These are phyloP conservation scores for Phytophthora palmivora DNA, from an alignment of 352 stramenopile species.

Conservation along the genomic window DNA sequence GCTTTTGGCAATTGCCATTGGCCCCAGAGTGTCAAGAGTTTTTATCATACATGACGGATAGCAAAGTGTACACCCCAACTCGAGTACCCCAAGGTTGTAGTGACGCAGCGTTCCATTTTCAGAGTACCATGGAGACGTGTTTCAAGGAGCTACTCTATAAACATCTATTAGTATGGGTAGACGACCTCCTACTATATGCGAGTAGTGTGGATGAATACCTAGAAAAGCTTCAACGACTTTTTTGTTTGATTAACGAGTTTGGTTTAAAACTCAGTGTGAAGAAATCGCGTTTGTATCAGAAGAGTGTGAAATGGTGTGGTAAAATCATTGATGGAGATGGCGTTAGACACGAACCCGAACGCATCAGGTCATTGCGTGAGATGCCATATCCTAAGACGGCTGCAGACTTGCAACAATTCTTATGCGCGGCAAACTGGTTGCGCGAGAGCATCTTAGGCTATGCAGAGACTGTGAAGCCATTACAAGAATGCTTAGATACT, in stretches of 20 bases:
- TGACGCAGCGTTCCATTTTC: background rate
- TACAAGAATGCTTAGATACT: background rate
- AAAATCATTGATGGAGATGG: no score
- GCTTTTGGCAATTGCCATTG: background rate
- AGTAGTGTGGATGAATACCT: no score
- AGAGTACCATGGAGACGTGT: background rate
- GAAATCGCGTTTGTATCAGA: no score
- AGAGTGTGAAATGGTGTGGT: no score
- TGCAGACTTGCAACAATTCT: no score
- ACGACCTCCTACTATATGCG: no score
- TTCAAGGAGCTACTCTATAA: background rate
- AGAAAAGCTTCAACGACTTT: no score
- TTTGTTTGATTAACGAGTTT: no score
- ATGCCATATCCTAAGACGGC: background rate
- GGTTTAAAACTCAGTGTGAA: no score
- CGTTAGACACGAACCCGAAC: no score
- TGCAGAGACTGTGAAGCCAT: background rate
- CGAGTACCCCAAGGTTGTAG: background rate
- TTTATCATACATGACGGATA: slow-evolving; percentile 2
- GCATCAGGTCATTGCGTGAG: no score
- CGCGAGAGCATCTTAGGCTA: background rate
- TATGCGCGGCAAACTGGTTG: no score
- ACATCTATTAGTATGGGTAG: background rate
- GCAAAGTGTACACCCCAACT: background rate
- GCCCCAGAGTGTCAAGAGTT: background rate